Conservation (phyloP, 176 grass and related monocot species). For the Phyllostachys edulis region DNA sequence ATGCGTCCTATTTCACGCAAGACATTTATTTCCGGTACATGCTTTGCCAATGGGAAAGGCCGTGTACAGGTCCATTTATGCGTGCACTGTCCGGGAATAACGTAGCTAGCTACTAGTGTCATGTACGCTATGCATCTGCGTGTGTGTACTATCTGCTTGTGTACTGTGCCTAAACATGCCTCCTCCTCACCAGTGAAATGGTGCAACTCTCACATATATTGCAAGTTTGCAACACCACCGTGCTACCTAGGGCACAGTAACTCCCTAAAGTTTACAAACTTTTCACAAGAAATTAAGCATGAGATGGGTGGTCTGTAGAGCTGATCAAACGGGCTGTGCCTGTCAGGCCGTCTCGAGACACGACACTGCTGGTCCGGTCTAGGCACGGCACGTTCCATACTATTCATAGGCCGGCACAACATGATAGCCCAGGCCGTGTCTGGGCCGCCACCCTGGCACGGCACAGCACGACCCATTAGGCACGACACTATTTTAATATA, state of each 20-base stretch:
- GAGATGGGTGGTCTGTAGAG: background rate
- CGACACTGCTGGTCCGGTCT: too few relatives aligned
- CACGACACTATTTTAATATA: too few relatives aligned
- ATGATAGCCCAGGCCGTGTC: too few relatives aligned
- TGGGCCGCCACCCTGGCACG: too few relatives aligned
- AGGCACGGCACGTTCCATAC: too few relatives aligned
- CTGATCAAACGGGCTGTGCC: too few relatives aligned
- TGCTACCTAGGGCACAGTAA: background rate
- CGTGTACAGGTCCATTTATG: constrained; percentile 6
- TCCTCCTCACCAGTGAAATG: background rate
- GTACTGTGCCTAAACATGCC: background rate
- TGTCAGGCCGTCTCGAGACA: too few relatives aligned
- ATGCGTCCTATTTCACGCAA: constrained; percentile 27
- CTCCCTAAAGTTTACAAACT: background rate
- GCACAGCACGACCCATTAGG: too few relatives aligned
- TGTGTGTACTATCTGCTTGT: background rate
- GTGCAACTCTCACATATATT: background rate
- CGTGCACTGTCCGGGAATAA: background rate
- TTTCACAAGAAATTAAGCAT: background rate
- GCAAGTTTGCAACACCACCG: background rate
- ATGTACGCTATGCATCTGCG: background rate
- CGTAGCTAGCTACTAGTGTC: background rate
- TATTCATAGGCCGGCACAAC: too few relatives aligned
- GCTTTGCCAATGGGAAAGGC: background rate
- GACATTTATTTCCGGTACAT: constrained; percentile 23